Evolutionary conservation across 192 early-diverging fungal genomes (phyloP), one percentile per base, ranked within the genome.

Genomic region (Funneliformis geosporum): DNA sequence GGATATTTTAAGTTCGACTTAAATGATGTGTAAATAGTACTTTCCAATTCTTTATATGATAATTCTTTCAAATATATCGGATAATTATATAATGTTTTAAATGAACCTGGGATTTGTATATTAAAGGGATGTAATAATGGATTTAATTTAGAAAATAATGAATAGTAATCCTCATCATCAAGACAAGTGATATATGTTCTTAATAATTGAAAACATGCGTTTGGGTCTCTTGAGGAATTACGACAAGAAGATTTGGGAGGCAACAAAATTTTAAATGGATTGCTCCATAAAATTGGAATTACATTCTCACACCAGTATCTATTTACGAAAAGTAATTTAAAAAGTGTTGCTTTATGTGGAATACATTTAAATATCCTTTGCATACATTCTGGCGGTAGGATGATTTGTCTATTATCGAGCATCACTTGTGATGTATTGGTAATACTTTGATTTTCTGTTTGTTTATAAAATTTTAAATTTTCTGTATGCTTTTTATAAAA

Each of bases 301-400:
- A 39, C 65, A 67, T 67, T 39, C 18, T 38, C 39, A 67, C 28
- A 67, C 65, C 65, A 67, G 18, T 67, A 39, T 67, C n/a, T 67
- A 67, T 27, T 67, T 27, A 67, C 65, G 2, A 67, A 67, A 38
- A 39, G 28, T 16, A 27, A 67, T 16, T 11, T 18, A 21, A 38
- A 67, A 38, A 67, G 25, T 6, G 28, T 33, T 39, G 25, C 28
- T 18, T 38, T 38, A 25, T 67, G 11, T 55, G 47, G 18, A 55
- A 18, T 55, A 55, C 18, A 55, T 55, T 55, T 55, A 16, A 55
- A 16, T 55, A 55, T 55, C 18, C 6, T 55, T 55, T 55, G 47
- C 47, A 55, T 55, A 55, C 47, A 55, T 0, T 21, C 47, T 21
- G 47, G 4, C 5, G 47, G 47, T 55, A 55, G 18, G 1, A 55